Conservation (phyloP, 2,329 filamentous ascomycete species). For the Alternaria gaisen region DNA sequence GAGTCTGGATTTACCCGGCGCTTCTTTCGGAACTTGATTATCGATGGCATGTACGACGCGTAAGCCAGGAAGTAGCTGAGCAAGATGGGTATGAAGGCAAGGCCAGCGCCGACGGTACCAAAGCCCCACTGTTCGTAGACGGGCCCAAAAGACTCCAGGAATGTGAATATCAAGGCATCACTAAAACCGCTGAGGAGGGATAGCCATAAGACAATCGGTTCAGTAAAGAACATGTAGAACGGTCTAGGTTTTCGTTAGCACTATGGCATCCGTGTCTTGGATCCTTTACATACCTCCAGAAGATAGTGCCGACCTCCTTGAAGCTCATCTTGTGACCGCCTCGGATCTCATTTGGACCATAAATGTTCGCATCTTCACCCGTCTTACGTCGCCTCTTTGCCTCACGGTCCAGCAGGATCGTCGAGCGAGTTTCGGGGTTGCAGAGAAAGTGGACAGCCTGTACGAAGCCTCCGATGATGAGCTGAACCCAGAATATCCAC, state of each 20-base stretch:
- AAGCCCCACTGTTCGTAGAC: slow-evolving; percentile 75
- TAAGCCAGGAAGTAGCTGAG: slow-evolving; percentile 72
- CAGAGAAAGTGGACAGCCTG: slow-evolving; percentile 72
- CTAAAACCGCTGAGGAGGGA: slow-evolving; percentile 77
- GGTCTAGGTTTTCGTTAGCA: slow-evolving; percentile 58
- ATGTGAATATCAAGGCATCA: slow-evolving; percentile 80
- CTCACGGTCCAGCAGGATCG: slow-evolving; percentile 77
- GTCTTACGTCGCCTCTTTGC: slow-evolving; percentile 75
- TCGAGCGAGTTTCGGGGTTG: slow-evolving; percentile 79
- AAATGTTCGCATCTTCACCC: slow-evolving; percentile 67
- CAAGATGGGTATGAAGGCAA: slow-evolving; percentile 72
- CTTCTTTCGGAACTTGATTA: slow-evolving; percentile 57
- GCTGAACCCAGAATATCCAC: slow-evolving; percentile 80
- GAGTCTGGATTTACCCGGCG: slow-evolving; percentile 60
- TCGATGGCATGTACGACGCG: slow-evolving; percentile 66
- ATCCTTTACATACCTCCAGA: slow-evolving; percentile 41
- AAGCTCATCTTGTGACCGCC: slow-evolving; percentile 51
- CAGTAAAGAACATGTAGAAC: slow-evolving; percentile 76
- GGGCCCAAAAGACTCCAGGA: slow-evolving; percentile 73
- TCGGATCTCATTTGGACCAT: slow-evolving; percentile 72
- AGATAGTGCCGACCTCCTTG: slow-evolving; percentile 59
- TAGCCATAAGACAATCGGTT: slow-evolving; percentile 75
- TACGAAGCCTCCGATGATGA: slow-evolving; percentile 76
- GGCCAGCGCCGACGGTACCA: slow-evolving; percentile 62
- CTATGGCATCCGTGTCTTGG: neutral